Conservation (phyloP, 2,329 filamentous ascomycete genomes). For the Talaromyces verruculosus region DNA sequence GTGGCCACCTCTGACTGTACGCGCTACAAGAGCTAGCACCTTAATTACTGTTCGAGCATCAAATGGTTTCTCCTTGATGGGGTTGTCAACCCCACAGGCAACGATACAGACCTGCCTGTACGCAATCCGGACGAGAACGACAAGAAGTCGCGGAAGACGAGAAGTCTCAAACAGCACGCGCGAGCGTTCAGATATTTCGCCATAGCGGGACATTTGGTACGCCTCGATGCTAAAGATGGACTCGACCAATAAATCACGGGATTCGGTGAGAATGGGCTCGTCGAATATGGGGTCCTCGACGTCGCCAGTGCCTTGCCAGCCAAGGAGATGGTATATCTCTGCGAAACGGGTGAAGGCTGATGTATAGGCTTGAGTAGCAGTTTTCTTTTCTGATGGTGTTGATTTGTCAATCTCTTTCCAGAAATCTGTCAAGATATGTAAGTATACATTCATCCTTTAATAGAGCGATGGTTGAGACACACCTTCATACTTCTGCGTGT, state of each 20-base stretch:
- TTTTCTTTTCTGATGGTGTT: conserved; percentile 3
- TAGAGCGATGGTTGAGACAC: background rate
- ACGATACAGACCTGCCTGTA: conserved; percentile 11
- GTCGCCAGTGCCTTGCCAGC: background rate
- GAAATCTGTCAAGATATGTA: conserved; percentile 1
- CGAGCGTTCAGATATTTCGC: background rate
- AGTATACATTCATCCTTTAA: background rate
- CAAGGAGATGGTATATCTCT: conserved; percentile 19
- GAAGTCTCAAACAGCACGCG: conserved; percentile 4
- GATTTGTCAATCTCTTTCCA: conserved; percentile 18
- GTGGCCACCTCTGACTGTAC: background rate
- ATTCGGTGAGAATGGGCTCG: background rate
- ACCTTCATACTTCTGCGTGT: conserved; percentile 13
- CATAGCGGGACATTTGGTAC: background rate
- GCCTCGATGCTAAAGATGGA: background rate
- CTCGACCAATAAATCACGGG: background rate
- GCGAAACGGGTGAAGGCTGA: conserved; percentile 12
- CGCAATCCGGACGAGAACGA: conserved; percentile 13
- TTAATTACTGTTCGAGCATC: conserved; percentile 3
- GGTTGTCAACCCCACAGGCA: conserved; percentile 25
- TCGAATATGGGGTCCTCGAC: background rate
- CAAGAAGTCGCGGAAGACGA: conserved; percentile 18
- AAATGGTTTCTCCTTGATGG: background rate
- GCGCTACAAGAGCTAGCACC: background rate
- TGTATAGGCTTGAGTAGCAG: conserved; percentile 6